Conservation (phyloP, 495 filamentous ascomycete genomes). For the Tetracladium setigerum region DNA sequence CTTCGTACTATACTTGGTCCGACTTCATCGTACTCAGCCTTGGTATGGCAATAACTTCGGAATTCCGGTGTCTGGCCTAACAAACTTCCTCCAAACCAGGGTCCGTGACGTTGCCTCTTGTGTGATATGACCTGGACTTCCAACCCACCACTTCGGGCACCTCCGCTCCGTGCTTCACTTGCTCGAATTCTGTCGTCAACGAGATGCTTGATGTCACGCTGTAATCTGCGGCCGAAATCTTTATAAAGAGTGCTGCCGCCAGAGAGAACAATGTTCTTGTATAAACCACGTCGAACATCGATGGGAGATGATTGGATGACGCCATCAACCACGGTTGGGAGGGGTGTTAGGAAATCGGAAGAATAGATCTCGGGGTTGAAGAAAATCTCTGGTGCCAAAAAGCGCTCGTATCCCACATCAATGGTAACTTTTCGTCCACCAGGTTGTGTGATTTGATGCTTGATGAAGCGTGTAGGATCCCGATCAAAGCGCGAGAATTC, state of each 20-base stretch:
- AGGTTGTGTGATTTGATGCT: slow-evolving; percentile 80
- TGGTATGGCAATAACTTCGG: slow-evolving; percentile 96
- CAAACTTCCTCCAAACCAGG: slow-evolving; percentile 96
- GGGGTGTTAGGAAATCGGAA: slow-evolving; percentile 92
- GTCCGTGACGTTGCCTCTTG: slow-evolving; percentile 91
- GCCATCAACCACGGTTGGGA: slow-evolving; percentile 87
- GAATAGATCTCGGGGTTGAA: slow-evolving; percentile 99
- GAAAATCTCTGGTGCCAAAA: slow-evolving; percentile 97
- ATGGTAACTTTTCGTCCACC: slow-evolving; percentile 78
- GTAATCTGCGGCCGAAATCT: slow-evolving; percentile 90
- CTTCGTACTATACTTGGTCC: slow-evolving; percentile 60
- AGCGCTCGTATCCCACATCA: slow-evolving; percentile 96
- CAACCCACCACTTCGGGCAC: slow-evolving; percentile 70
- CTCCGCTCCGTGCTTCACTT: slow-evolving; percentile 85
- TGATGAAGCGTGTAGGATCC: slow-evolving; percentile 82
- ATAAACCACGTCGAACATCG: slow-evolving; percentile 90
- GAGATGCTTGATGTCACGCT: slow-evolving; percentile 91
- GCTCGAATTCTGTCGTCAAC: slow-evolving; percentile 87
- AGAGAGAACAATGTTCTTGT: slow-evolving; percentile 99
- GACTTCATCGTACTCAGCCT: slow-evolving; percentile 37
- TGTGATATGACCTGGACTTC: slow-evolving; percentile 96
- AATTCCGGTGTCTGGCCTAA: slow-evolving; percentile 98
- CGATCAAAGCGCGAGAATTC: slow-evolving; percentile 89
- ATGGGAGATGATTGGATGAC: slow-evolving; percentile 97
- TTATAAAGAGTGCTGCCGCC: slow-evolving; percentile 96